Base-by-base conservation (phyloP, 176 grass and related monocot species). In the Juncus effusus region DNA sequence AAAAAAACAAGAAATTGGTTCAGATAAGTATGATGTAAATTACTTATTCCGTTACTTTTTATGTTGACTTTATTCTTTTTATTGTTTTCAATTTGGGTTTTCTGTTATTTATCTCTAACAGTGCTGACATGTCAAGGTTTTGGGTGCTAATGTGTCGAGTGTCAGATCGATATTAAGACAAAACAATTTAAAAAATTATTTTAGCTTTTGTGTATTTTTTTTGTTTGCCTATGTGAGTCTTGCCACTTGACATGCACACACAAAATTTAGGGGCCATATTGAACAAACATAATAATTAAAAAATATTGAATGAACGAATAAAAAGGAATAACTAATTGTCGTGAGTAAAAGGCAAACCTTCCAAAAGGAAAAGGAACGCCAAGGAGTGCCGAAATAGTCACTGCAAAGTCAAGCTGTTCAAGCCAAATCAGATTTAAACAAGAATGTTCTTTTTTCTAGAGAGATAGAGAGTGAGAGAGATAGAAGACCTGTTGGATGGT, bases 311-410 rank as follows among this genome's bases (percentile, higher is more conserved):
- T 10, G 55, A 50, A 67, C 15, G 80, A 69, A 38, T 3, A 71
- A 41, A 15, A 39, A 12, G 10, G 56, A 45, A 40, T 16, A 47
- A 61, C 3, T 13, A 60, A 77, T 62, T 66, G 51, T 53, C 35
- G n/a, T 63, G 13, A 71, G 53, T 40, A 57, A 7, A 54, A 14
- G 16, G 51, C 52, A 41, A 58, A 97, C 93, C 93, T 97, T 89
- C 93, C 93, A 80, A 89, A 97, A 74, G 93, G 93, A 89, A 86
- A 92, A 60, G 93, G 93, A 84, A 97, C 79, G 76, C 93, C 88
- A 28, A 97, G 85, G 60, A 97, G 88, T 77, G 93, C 88, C 68
- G 88, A 82, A 76, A 97, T 78, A 71, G 87, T 97, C 73, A 67
- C 88, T 39, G 88, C 88, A 89, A 97, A 97, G 68, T 97, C 88